Base-by-base conservation (phyloP, 2,329 filamentous ascomycete species). In the Chaetomiaceae sp. region DNA sequence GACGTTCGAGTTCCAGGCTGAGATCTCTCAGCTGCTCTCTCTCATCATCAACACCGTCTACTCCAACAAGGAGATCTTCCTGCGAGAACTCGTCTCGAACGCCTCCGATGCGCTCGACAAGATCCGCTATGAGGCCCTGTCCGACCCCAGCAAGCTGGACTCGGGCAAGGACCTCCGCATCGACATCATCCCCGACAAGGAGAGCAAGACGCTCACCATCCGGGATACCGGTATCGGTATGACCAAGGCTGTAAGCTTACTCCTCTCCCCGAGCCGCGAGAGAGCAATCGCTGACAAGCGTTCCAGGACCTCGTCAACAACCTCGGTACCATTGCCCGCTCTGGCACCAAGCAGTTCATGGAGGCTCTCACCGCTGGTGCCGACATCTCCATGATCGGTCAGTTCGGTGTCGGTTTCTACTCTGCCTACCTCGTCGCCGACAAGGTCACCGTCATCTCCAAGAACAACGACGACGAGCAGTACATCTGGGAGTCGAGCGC, bases 371-470 rank as follows among this genome's bases (percentile, higher is more conserved):
- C 91, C 66, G 94, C 94, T 64, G 94, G 94, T 81, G 94, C 94
- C 72, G 94, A 99, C 77, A 94, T 99, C 66, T 97, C 94, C 78
- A 97, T 99, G 94, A 99, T 99, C 74, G 94, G 94, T 71, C 94
- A 99, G 81, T 99, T 99, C 75, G 94, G 94, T 95, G 94, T 99
- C 69, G 94, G 94, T 88, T 99, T 99, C 89, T 99, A 99, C 87
- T 97, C 94, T 59, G 94, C 94, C 71, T 99, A 99, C 84, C 91
- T 99, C 57, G 94, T 99, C 66, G 94, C 94, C 73, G 94, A 99
- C 83, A 85, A 85, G 68, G 94, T 99, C 67, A 91, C 86, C 64
- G 91, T 99, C 72, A 71, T 96, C 75, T 97, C 94, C 69, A 99
- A 97, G 85, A 82, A 96, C 89, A 99, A 99, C 73, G 94, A 99